Percentiles rank a stretch among this genome's conserved stretches.
Conservation (phyloP, 495 filamentous ascomycete species). For the Penicillium crystallinum region DNA sequence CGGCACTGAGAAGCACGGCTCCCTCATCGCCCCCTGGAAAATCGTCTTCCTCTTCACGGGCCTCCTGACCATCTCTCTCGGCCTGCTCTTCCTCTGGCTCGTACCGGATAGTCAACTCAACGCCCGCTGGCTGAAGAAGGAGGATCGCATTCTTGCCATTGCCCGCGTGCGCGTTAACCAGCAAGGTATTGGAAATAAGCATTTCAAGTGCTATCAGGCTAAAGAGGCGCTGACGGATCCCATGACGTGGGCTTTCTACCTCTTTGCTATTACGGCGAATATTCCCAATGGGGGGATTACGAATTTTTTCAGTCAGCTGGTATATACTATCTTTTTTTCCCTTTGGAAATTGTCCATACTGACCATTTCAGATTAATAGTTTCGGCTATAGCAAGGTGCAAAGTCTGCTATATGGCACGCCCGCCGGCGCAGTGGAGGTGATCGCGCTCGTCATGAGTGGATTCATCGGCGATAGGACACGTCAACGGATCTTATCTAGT, state of each 20-base stretch:
- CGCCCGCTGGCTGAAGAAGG: slow-evolving; percentile 57
- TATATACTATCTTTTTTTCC: slow-evolving; percentile 10
- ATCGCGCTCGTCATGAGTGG: slow-evolving; percentile 55
- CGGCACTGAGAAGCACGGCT: slow-evolving; percentile 48
- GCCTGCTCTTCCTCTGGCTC: slow-evolving; percentile 55
- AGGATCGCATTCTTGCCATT: slow-evolving; percentile 56
- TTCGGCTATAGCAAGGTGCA: slow-evolving; percentile 52
- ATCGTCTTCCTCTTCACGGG: slow-evolving; percentile 65
- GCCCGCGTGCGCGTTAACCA: slow-evolving; percentile 59
- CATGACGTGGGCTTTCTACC: slow-evolving; percentile 60
- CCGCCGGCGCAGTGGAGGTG: slow-evolving; percentile 62
- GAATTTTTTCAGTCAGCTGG: slow-evolving; percentile 66
- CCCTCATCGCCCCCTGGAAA: slow-evolving; percentile 58
- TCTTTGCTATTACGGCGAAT: slow-evolving; percentile 56
- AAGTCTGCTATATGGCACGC: slow-evolving; percentile 62
- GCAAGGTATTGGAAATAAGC: slow-evolving; percentile 65
- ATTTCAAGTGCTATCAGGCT: slow-evolving; percentile 59
- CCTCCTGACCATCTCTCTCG: slow-evolving; percentile 52
- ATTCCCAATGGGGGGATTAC: slow-evolving; percentile 65
- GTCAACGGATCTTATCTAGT: slow-evolving; percentile 50
- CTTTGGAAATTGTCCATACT: not conserved
- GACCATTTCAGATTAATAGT: slow-evolving; percentile 25
- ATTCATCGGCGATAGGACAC: slow-evolving; percentile 52
- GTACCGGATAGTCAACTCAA: slow-evolving; percentile 68
- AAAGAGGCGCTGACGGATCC: slow-evolving; percentile 56